These are phyloP conservation scores for Aureobasidium pullulans DNA, from an alignment of 2,329 filamentous ascomycete genomes.

Conservation along the genomic window DNA sequence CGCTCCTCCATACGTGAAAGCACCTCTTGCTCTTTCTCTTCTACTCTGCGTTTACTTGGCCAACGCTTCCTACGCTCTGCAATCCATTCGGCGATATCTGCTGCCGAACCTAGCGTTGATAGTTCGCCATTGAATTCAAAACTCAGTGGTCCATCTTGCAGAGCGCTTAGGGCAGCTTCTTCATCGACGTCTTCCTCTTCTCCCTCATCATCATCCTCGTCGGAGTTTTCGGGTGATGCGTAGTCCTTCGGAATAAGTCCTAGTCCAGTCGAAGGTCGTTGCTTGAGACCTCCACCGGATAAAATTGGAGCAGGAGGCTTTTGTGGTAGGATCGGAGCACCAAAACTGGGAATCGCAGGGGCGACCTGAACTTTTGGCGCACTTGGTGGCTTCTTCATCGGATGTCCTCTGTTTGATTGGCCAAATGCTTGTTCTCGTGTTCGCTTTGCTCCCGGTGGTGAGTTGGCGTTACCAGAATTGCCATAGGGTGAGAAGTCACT, in stretches of 20 bases:
- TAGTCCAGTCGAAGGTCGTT: conserved; percentile 63
- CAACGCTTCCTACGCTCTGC: conserved; percentile 72
- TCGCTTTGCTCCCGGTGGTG: conserved; percentile 1
- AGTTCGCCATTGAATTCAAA: conserved; percentile 53
- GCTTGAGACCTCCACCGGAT: conserved; percentile 44
- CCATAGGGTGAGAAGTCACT: not conserved
- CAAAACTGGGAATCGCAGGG: conserved; percentile 27
- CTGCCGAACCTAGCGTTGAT: conserved; percentile 45
- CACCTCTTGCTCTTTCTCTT: conserved; percentile 41
- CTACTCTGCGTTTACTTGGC: conserved; percentile 66
- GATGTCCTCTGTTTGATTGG: conserved; percentile 3
- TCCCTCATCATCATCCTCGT: conserved; percentile 32
- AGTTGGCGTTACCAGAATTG: not conserved
- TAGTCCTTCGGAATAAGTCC: conserved; percentile 53
- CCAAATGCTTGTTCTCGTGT: conserved; percentile 11
- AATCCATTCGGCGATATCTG: conserved; percentile 73
- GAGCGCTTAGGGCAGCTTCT: conserved; percentile 41
- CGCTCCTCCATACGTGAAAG: conserved; percentile 20
- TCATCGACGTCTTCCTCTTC: conserved; percentile 66
- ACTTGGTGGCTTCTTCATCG: conserved; percentile 15
- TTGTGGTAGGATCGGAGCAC: conserved; percentile 19
- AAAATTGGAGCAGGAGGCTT: conserved; percentile 12
- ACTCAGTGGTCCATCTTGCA: conserved; percentile 25
- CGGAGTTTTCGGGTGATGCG: conserved; percentile 16
- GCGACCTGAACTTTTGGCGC: conserved; percentile 19